Evolutionary conservation across 176 grass and related monocot genomes (phyloP).

Genomic region (Cocos nucifera): DNA sequence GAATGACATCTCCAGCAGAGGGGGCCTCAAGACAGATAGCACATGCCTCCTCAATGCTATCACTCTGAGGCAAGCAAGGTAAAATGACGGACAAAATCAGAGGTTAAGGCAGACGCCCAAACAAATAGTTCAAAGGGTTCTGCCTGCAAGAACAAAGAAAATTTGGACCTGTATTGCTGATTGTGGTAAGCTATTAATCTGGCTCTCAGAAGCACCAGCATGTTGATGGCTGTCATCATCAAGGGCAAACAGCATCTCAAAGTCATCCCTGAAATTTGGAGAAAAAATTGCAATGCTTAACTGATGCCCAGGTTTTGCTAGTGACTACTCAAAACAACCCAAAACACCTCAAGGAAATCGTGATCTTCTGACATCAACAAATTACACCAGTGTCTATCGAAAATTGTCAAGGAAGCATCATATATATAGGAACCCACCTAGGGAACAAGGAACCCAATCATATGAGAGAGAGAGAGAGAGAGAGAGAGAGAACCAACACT

Average conservation of each 20-base stretch:
- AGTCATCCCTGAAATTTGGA: conserved; percentile 48
- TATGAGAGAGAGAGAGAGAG: no score
- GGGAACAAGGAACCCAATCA: no score
- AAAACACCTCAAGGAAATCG: no score
- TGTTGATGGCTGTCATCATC: conserved; percentile 31
- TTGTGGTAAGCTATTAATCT: conserved; percentile 69
- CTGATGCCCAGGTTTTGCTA: no score
- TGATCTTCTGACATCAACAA: no score
- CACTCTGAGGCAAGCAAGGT: conserved; percentile 29
- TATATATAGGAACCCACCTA: no score
- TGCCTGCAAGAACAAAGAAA: conserved; percentile 3
- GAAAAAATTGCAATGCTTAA: conserved; percentile 1
- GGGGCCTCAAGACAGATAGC: conserved; percentile 63
- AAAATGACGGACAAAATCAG: neutral
- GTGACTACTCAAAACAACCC: no score
- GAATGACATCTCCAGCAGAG: conserved; percentile 37
- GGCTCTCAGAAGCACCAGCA: conserved; percentile 42
- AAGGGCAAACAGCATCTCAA: conserved; percentile 37
- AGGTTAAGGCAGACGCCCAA: no score
- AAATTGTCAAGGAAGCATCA: no score
- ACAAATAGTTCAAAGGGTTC: no score
- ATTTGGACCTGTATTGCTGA: conserved; percentile 47
- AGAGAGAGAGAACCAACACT: no score
- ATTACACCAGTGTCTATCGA: no score
- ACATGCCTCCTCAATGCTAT: conserved; percentile 38